phyloP scores from a whole-genome alignment of 2,329 filamentous ascomycete species.

The Cryoendolithus antarcticus region DNA sequence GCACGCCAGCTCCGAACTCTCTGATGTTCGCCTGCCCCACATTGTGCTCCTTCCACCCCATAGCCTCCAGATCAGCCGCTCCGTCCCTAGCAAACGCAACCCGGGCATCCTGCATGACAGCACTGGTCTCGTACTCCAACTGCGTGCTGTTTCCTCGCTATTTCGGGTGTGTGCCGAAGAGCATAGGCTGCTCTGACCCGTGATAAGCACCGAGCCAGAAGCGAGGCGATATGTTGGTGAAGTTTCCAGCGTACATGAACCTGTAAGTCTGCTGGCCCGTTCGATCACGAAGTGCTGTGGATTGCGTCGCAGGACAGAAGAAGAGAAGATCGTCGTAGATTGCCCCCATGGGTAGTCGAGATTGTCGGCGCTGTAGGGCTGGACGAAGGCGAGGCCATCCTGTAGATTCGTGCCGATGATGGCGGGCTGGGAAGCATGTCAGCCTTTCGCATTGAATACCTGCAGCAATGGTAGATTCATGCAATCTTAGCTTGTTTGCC shows the following conservation, averaged over 20 bases:
- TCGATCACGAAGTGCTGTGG: constrained; percentile 9
- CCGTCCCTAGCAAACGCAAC: constrained; percentile 11
- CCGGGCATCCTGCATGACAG: constrained; percentile 15
- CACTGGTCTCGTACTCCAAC: constrained; percentile 9
- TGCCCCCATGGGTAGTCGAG: constrained; percentile 3
- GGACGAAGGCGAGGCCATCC: constrained; percentile 10
- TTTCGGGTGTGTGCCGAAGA: constrained; percentile 14
- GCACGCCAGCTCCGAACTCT: constrained; percentile 18
- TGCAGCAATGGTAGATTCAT: background rate
- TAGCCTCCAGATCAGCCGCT: constrained; percentile 13
- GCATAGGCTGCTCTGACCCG: constrained; percentile 18
- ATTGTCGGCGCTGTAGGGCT: constrained; percentile 7
- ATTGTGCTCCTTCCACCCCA: constrained; percentile 11
- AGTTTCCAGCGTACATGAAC: constrained; percentile 21
- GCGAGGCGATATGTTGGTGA: constrained; percentile 14
- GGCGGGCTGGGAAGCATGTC: constrained; percentile 6
- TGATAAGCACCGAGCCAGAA: constrained; percentile 22
- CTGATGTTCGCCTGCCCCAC: constrained; percentile 12
- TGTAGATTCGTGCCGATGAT: constrained; percentile 18
- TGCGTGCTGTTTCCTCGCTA: constrained; percentile 9
- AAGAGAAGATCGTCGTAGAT: constrained; percentile 16
- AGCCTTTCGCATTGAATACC: too few relatives aligned
- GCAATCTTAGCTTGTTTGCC: constrained; percentile 7
- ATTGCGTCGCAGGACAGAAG: constrained; percentile 9
- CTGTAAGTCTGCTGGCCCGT: constrained; percentile 12